Percentiles rank a stretch among this genome's conserved stretches.
Conservation (phyloP, 257 asterid species). For the Nicotiana knightiana region DNA sequence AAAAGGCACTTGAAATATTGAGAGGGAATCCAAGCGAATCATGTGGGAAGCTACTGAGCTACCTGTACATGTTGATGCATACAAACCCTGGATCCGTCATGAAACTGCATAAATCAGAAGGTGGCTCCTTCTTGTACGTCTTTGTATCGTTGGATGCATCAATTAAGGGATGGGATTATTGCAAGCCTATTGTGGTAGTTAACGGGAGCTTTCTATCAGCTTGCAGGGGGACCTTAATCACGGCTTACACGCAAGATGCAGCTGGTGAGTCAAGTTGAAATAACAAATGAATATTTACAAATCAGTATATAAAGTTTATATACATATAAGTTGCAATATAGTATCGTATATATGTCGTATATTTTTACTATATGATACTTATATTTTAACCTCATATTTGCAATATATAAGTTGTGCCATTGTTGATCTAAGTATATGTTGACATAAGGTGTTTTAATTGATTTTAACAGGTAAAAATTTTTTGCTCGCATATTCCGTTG, state of each 20-base stretch:
- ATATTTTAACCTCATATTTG: background rate
- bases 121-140: background rate
- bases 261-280: background rate
- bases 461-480: background rate
- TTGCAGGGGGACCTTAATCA: background rate
- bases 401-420: background rate
- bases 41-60: background rate
- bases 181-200: background rate
- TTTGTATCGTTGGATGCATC: background rate
- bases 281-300: background rate
- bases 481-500: background rate
- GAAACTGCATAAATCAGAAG: background rate
- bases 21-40: background rate
- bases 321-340: background rate
- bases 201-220: background rate
- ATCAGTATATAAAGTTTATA: background rate
- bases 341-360: background rate
- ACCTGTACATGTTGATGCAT: background rate
- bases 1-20: background rate
- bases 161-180: conserved; percentile 7
- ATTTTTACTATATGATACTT: background rate
- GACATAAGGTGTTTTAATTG: background rate
- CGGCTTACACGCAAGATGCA: conserved; percentile 5
- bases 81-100: background rate
- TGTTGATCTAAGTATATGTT: background rate